These are phyloP conservation scores for Tylopilus felleus DNA, from an alignment of 768 basidiomycete species.

Conservation along the genomic window DNA sequence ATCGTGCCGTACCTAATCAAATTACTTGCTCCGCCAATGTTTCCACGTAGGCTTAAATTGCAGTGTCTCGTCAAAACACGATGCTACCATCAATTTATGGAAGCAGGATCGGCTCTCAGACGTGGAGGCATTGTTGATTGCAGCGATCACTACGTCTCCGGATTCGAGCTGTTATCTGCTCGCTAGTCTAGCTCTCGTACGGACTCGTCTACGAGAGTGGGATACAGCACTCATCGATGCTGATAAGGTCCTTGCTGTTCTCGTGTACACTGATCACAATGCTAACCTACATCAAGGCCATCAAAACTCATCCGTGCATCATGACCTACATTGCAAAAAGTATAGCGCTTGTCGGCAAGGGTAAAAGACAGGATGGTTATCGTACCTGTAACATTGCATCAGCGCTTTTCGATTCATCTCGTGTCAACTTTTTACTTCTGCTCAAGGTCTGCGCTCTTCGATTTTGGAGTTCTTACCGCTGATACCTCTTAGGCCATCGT, in stretches of 20 bases:
- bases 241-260: not conserved
- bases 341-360: not conserved
- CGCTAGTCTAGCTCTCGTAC: not conserved
- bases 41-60: too few species aligned
- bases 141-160: not conserved
- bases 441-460: too few species aligned
- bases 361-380: not conserved
- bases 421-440: not conserved
- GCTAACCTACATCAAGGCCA: too few species aligned
- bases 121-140: not conserved
- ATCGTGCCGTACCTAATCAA: too few species aligned
- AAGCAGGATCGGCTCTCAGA: not conserved
- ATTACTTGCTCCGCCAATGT: too few species aligned
- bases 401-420: not conserved
- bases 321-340: not conserved
- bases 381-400: not conserved
- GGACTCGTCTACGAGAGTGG: not conserved
- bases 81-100: not conserved
- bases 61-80: too few species aligned
- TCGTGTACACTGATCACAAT: too few species aligned
- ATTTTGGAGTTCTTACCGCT: too few species aligned
- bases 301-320: not conserved
- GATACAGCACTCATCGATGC: not conserved
- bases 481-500: not conserved
- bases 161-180: not conserved